Evolutionary conservation across 2,329 filamentous ascomycete genomes (phyloP).

Genomic region (Amylocarpus encephaloides): DNA sequence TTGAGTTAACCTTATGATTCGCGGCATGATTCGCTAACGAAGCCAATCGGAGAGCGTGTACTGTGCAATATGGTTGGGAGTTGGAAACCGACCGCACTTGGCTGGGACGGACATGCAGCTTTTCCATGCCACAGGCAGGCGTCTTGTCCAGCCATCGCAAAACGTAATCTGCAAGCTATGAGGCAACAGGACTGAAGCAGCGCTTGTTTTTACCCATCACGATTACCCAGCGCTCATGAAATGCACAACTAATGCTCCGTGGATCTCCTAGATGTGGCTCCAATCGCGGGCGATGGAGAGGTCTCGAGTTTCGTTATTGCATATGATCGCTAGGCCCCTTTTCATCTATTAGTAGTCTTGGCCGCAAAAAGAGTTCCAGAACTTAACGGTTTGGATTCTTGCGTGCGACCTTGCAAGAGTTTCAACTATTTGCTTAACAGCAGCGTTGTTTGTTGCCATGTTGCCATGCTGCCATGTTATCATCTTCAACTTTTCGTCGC

Average conservation of each 20-base stretch:
- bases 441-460: neutral
- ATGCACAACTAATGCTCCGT: neutral
- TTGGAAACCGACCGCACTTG: too few species aligned
- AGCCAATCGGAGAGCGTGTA: too few species aligned
- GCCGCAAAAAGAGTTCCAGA: neutral
- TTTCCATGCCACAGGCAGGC: too few species aligned
- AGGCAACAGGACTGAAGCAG: too few species aligned
- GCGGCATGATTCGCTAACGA: too few species aligned
- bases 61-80: too few species aligned
- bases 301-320: neutral
- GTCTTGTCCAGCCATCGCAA: neutral
- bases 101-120: too few species aligned
- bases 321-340: conserved; percentile 1
- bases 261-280: conserved; percentile 1
- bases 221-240: neutral
- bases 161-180: neutral
- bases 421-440: neutral
- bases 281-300: neutral
- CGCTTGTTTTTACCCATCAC: too few species aligned
- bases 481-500: neutral
- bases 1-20: too few species aligned
- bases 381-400: conserved; percentile 1
- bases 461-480: too few species aligned
- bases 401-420: neutral
- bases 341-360: neutral